Evolutionary conservation across 805 yeast species (phyloP), one percentile per base, ranked within the genome.

Genomic region (Candida silvicultrix): DNA sequence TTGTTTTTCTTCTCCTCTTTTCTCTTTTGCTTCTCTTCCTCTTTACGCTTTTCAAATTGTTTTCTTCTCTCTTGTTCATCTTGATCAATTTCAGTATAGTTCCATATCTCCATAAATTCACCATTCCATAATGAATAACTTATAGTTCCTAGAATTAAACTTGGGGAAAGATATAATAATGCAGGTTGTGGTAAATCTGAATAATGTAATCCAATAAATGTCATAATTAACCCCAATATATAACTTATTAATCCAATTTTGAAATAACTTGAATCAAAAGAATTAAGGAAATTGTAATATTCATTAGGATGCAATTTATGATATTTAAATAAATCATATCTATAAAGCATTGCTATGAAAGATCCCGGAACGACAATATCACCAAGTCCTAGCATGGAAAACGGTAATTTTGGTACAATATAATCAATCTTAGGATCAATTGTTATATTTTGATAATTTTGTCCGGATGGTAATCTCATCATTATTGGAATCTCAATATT

Each of bases 151-250:
- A 66, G 9, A 0, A 69, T 31, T 25, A 74, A 40, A 4, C 65
- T 54, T 5, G 89, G 89, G 4, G 80, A 80, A 22, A 83, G 60
- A 56, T 81, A 83, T 18, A 84, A 57, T 49, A 84, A 63, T 0
- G 89, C 89, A 1, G 89, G 89, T 60, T 83, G 89, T 1, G 81
- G 87, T 11, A 55, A 59, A 1, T 70, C 54, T 49, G 55, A 75
- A 4, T 55, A 43, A 29, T 65, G 63, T 42, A 75, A 59, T 3
- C 70, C 75, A 2, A 49, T 52, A 42, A 73, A 61, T 1, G 88
- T 77, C 0, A 56, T 41, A 0, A 59, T 20, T 36, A 83, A 56
- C 0, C 80, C 83, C n/a, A 68, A 5, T 0, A 63, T 45, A 57
- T 83, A 83, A 11, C 78, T 71, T 2, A 68, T 34, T n/a, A 81